Evolutionary conservation across 2,329 filamentous ascomycete genomes (phyloP).

Genomic region (Chaetomium olivaceum): DNA sequence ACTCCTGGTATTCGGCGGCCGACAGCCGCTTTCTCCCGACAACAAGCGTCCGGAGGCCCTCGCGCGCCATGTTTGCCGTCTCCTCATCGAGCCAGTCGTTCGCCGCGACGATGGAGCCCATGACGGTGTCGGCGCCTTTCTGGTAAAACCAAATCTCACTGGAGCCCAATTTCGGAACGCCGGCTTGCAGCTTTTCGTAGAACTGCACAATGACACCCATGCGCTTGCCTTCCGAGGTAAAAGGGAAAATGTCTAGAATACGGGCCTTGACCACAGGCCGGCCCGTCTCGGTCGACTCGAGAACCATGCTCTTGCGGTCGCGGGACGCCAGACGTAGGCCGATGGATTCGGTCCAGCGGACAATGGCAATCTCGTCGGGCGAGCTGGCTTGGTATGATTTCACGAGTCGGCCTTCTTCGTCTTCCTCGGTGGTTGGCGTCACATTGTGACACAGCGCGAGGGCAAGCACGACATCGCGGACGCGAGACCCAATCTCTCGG

Average conservation of each 20-base stretch:
- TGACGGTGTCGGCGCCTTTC: slow-evolving; percentile 97
- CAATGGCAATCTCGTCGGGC: slow-evolving; percentile 96
- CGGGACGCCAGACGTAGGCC: slow-evolving; percentile 82
- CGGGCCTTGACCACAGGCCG: slow-evolving; percentile 77
- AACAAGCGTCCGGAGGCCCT: slow-evolving; percentile 90
- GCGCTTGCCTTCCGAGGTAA: slow-evolving; percentile 95
- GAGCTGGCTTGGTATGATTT: slow-evolving; percentile 96
- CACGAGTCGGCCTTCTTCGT: slow-evolving; percentile 72
- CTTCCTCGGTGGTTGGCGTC: slow-evolving; percentile 85
- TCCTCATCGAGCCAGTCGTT: slow-evolving; percentile 99
- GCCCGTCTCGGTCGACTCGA: slow-evolving; percentile 75
- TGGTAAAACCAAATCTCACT: slow-evolving; percentile 98
- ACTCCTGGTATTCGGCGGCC: slow-evolving; percentile 75
- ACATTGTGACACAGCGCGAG: slow-evolving; percentile 96
- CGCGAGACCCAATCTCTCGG: slow-evolving; percentile 88
- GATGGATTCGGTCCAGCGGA: slow-evolving; percentile 90
- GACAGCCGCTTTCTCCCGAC: slow-evolving; percentile 90
- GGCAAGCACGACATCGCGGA: slow-evolving; percentile 89
- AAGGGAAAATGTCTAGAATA: slow-evolving; percentile 93
- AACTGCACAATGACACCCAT: slow-evolving; percentile 98
- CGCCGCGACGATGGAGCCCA: slow-evolving; percentile 90
- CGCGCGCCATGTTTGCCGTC: slow-evolving; percentile 98
- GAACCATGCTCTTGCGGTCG: slow-evolving; percentile 80
- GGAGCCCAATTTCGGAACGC: slow-evolving; percentile 50
- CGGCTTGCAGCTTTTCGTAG: slow-evolving; percentile 56